Evolutionary conservation across 768 basidiomycete genomes (phyloP).

Genomic region (Leccinum ochraceum): DNA sequence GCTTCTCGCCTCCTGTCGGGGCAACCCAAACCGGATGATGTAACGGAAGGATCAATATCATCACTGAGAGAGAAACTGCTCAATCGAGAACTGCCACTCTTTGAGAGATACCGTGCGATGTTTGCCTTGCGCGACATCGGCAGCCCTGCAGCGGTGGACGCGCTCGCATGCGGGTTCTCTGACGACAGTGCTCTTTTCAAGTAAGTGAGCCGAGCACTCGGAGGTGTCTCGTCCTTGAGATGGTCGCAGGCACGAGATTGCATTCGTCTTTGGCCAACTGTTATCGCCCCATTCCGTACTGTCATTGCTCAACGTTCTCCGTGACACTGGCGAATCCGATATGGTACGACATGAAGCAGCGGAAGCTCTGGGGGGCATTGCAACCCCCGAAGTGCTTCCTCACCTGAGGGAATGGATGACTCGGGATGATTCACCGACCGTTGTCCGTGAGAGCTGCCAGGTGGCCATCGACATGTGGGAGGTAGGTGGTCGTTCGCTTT

Average conservation of each 20-base stretch:
- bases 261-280: constrained; percentile 97
- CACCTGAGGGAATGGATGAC: constrained; percentile 84
- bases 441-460: constrained; percentile 94
- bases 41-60: constrained; percentile 48
- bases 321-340: constrained; percentile 71
- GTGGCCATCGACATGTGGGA: constrained; percentile 98
- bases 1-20: constrained; percentile 62
- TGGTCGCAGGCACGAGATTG: constrained; percentile 86
- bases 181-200: constrained; percentile 94
- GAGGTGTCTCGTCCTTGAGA: not conserved
- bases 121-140: constrained; percentile 96
- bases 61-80: constrained; percentile 64
- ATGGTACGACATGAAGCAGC: constrained; percentile 99
- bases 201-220: constrained; percentile 44
- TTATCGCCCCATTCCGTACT: constrained; percentile 88
- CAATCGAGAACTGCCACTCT: constrained; percentile 68
- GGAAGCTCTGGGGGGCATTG: constrained; percentile 97
- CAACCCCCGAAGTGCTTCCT: constrained; percentile 86
- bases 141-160: constrained; percentile 79
- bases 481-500: constrained; percentile 43
- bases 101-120: constrained; percentile 97
- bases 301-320: constrained; percentile 76
- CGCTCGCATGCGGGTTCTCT: constrained; percentile 86
- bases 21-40: constrained; percentile 50
- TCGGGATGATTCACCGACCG: constrained; percentile 76